Conservation (phyloP, 2,329 filamentous ascomycete species). For the Teratosphaeria viscida region DNA sequence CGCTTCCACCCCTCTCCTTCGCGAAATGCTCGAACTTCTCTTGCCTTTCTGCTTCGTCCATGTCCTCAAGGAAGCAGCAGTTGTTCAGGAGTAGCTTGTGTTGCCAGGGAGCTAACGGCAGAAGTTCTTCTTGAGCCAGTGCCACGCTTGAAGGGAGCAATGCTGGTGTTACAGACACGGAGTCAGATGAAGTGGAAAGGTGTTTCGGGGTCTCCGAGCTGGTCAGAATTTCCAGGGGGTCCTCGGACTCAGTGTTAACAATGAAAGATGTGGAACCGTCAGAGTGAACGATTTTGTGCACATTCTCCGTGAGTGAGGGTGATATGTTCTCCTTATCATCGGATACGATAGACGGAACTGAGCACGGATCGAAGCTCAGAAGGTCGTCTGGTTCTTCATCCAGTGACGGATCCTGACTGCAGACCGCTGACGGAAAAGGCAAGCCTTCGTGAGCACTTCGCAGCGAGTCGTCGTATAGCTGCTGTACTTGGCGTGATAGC, state of each 20-base stretch:
- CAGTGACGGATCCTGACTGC: not conserved
- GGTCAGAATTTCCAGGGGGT: not conserved
- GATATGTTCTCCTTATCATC: not conserved
- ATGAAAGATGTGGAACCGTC: not conserved
- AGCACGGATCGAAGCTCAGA: not conserved
- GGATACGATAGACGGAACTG: not conserved
- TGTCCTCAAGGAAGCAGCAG: slow-evolving; percentile 11
- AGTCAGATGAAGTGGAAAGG: not conserved
- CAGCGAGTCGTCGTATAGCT: not conserved
- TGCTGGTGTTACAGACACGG: not conserved
- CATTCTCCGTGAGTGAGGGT: not conserved
- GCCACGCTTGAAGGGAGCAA: not conserved
- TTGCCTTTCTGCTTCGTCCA: not conserved
- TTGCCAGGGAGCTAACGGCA: not conserved
- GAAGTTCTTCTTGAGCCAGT: not conserved
- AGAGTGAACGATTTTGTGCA: not conserved
- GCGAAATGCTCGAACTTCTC: slow-evolving; percentile 9
- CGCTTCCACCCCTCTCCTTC: slow-evolving; percentile 2
- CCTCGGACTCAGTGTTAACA: not conserved
- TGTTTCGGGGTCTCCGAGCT: not conserved
- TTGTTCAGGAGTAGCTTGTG: not conserved
- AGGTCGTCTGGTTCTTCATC: not conserved
- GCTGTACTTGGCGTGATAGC: not conserved
- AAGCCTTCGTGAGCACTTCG: not conserved
- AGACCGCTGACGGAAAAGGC: not conserved